phyloP scores from a whole-genome alignment of 306 rosid genomes.

The Vicia sativa region DNA sequence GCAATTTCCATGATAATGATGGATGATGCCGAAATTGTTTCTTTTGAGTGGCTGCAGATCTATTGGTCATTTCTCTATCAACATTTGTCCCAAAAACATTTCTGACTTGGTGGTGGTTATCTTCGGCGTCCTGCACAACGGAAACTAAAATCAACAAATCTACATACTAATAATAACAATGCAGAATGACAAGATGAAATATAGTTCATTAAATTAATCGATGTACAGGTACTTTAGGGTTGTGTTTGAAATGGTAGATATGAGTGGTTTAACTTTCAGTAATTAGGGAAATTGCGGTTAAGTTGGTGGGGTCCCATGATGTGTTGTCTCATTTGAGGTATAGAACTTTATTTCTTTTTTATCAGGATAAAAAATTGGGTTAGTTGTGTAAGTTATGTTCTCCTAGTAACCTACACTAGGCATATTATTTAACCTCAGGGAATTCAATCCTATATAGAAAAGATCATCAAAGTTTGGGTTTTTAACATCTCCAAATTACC shows the following conservation, averaged over 20 bases:
- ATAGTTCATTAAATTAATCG: not conserved
- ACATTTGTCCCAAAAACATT: conserved; percentile 44
- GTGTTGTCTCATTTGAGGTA: not conserved
- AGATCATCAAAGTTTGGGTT: not conserved
- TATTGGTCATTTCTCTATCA: conserved; percentile 45
- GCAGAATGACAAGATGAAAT: not conserved
- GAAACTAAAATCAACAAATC: conserved; percentile 34
- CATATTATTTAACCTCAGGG: not conserved
- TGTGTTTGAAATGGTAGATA: not conserved
- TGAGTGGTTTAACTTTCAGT: not conserved
- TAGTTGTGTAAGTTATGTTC: not conserved
- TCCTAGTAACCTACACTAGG: not conserved
- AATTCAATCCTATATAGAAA: not conserved
- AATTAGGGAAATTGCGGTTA: not conserved
- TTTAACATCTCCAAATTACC: conserved; percentile 34
- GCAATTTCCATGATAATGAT: conserved; percentile 61
- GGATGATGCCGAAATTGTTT: conserved; percentile 50
- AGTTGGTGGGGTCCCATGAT: not conserved
- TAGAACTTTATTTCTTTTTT: not conserved
- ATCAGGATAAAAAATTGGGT: not conserved
- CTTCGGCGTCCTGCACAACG: conserved; percentile 58
- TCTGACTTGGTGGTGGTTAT: conserved; percentile 37
- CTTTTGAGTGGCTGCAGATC: conserved; percentile 35
- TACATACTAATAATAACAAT: not conserved
- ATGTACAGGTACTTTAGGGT: not conserved